A percentile compares a stretch with the other conserved stretches of the same genome.
Evolutionary conservation across 1,139 yeast species (phyloP).

Genomic region (Protomyces inundatus): DNA sequence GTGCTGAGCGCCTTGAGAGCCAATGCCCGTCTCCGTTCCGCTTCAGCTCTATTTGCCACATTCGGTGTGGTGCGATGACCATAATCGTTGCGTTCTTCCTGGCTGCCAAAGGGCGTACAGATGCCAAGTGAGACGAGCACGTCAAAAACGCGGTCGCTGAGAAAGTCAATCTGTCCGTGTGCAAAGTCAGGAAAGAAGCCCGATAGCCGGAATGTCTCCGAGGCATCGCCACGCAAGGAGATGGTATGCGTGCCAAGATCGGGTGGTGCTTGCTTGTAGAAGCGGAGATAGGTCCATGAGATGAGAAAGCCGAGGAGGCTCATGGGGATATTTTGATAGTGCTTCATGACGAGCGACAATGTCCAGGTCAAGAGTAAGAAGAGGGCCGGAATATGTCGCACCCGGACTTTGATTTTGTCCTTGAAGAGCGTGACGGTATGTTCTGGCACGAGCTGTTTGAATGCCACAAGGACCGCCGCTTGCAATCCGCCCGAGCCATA

Average conservation of each 20-base stretch:
- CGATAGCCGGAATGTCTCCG: conserved; percentile 77
- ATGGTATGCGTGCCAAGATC: conserved; percentile 38
- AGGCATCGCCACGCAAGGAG: conserved; percentile 64
- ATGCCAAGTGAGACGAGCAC: conserved; percentile 50
- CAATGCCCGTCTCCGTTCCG: conserved; percentile 64
- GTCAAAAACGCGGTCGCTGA: conserved; percentile 54
- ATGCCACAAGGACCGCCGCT: conserved; percentile 73
- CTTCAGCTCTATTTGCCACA: conserved; percentile 43
- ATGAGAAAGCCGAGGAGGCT: conserved; percentile 62
- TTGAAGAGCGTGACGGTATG: conserved; percentile 67
- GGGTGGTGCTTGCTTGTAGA: conserved; percentile 52
- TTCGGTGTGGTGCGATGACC: conserved; percentile 32
- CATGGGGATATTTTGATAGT: conserved; percentile 45
- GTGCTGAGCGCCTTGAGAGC: conserved; percentile 14
- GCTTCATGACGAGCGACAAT: conserved; percentile 32
- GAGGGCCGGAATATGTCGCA: conserved; percentile 64
- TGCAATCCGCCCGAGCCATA: conserved; percentile 72
- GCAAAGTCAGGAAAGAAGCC: conserved; percentile 48
- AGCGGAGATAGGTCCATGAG: conserved; percentile 72
- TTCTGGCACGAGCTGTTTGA: conserved; percentile 85
- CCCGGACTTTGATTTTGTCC: conserved; percentile 59
- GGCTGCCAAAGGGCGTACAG: conserved; percentile 63
- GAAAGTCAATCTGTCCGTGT: conserved; percentile 45
- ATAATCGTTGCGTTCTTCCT: conserved; percentile 36
- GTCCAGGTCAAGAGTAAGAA: conserved; percentile 46